phyloP scores from a whole-genome alignment of 164 flowering plant genomes.

The Litsea cubeba region DNA sequence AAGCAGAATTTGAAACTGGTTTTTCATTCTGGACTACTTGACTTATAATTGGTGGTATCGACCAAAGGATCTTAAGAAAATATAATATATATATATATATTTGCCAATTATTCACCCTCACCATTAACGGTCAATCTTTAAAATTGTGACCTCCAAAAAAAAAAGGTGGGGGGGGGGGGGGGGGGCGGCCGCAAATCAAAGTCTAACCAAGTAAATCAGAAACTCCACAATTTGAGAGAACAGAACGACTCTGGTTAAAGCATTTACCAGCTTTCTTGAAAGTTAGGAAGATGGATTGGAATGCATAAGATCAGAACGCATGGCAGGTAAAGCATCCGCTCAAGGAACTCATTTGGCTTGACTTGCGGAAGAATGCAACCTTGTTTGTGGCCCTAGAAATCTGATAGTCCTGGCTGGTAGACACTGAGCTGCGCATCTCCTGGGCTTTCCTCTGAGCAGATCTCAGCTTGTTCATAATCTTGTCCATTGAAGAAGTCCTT shows the following conservation, averaged over 20 bases:
- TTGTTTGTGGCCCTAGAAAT: constrained; percentile 41
- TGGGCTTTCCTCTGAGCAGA: constrained; percentile 88
- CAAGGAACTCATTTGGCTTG: constrained; percentile 57
- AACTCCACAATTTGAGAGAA: background rate
- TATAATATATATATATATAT: no score
- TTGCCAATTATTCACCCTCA: background rate
- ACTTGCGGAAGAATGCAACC: constrained; percentile 42
- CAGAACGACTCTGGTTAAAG: background rate
- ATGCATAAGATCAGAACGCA: constrained; percentile 2
- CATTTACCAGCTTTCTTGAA: background rate
- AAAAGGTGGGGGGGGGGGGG: background rate
- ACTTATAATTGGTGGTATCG: background rate
- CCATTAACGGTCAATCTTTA: no score
- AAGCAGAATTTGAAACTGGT: background rate
- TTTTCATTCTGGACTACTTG: background rate
- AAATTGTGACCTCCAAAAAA: background rate
- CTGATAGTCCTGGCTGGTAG: constrained; percentile 45
- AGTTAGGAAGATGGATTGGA: background rate
- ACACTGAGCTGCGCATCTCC: constrained; percentile 71
- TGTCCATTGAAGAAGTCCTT: constrained; percentile 92
- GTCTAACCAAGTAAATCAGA: background rate
- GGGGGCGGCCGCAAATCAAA: no score
- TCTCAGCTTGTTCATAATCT: constrained; percentile 83
- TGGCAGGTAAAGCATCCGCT: constrained; percentile 87
- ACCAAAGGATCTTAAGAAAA: background rate